Evolutionary conservation across 768 basidiomycete species (phyloP).

Genomic region (Pleurotus tuber-regium): DNA sequence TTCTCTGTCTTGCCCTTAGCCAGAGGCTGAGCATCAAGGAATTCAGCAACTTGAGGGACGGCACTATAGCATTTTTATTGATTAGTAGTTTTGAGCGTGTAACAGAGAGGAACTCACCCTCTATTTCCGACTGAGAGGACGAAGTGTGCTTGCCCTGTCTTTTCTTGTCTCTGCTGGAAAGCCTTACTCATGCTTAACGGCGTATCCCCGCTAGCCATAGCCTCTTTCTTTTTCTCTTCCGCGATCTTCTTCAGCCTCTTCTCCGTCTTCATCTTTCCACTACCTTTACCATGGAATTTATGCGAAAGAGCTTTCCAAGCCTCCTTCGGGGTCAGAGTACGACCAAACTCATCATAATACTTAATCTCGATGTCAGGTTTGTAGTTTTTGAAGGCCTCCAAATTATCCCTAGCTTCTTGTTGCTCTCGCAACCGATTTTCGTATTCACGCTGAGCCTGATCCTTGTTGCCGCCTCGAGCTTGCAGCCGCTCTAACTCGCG

Average conservation of each 20-base stretch:
- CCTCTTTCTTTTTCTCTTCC: slow-evolving; percentile 93
- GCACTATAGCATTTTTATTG: slow-evolving; percentile 46
- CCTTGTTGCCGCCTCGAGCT: slow-evolving; percentile 78
- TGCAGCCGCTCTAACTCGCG: slow-evolving; percentile 79
- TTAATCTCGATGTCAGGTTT: slow-evolving; percentile 96
- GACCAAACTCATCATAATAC: slow-evolving; percentile 95
- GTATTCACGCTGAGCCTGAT: slow-evolving; percentile 92
- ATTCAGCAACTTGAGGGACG: slow-evolving; percentile 81
- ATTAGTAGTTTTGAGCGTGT: background rate
- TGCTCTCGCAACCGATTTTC: slow-evolving; percentile 92
- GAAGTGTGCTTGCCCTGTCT: slow-evolving; percentile 95
- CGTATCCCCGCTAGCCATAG: slow-evolving; percentile 95
- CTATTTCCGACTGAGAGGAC: slow-evolving; percentile 91
- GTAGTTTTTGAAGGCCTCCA: slow-evolving; percentile 89
- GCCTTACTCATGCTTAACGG: slow-evolving; percentile 93
- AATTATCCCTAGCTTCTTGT: slow-evolving; percentile 78
- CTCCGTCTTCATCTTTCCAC: slow-evolving; percentile 96
- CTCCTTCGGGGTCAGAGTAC: slow-evolving; percentile 86
- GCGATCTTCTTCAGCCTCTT: slow-evolving; percentile 95
- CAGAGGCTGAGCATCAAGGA: slow-evolving; percentile 76
- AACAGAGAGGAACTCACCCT: slow-evolving; percentile 54
- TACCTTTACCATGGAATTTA: slow-evolving; percentile 97
- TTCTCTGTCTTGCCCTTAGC: slow-evolving; percentile 85
- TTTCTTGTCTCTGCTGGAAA: slow-evolving; percentile 91
- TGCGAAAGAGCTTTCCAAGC: slow-evolving; percentile 98